phyloP scores from a whole-genome alignment of 2,329 filamentous ascomycete species.

The Aspergillus jensenii region DNA sequence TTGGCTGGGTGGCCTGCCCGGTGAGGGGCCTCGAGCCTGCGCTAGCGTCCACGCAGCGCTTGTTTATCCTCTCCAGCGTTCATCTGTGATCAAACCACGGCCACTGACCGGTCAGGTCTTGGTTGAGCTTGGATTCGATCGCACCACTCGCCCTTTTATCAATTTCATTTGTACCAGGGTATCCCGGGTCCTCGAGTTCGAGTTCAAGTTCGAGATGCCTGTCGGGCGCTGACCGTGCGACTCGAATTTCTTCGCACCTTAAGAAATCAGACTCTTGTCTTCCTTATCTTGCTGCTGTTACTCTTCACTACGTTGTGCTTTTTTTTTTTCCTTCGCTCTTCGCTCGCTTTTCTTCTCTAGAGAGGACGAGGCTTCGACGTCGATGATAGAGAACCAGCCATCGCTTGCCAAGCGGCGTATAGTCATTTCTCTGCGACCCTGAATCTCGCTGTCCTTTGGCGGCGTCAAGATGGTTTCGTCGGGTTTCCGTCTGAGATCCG shows the following conservation, averaged over 20 bases:
- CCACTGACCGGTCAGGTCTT: conserved; percentile 1
- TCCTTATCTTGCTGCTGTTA: background rate
- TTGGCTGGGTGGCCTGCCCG: conserved; percentile 6
- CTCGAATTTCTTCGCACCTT: background rate
- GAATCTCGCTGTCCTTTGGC: background rate
- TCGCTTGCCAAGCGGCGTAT: background rate
- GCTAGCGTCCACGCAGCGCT: conserved; percentile 9
- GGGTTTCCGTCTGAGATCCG: conserved; percentile 13
- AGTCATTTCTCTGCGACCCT: background rate
- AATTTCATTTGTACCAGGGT: background rate
- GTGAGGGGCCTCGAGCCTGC: conserved; percentile 7
- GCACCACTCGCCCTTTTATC: conserved; percentile 8
- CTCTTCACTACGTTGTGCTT: background rate
- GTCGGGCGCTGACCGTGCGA: conserved; percentile 5
- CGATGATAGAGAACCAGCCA: conserved; percentile 13
- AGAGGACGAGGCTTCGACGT: conserved; percentile 11
- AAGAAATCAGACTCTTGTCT: background rate
- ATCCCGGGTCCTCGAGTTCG: background rate
- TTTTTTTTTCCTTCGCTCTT: background rate
- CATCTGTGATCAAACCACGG: conserved; percentile 8
- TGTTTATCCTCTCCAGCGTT: conserved; percentile 7
- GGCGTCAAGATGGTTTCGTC: conserved; percentile 21
- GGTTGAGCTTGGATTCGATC: background rate
- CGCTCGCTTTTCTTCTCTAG: background rate
- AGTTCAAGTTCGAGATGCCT: conserved; percentile 6